These are phyloP conservation scores for Clarireedia monteithiana DNA, from an alignment of 2,329 filamentous ascomycete species.

Conservation along the genomic window DNA sequence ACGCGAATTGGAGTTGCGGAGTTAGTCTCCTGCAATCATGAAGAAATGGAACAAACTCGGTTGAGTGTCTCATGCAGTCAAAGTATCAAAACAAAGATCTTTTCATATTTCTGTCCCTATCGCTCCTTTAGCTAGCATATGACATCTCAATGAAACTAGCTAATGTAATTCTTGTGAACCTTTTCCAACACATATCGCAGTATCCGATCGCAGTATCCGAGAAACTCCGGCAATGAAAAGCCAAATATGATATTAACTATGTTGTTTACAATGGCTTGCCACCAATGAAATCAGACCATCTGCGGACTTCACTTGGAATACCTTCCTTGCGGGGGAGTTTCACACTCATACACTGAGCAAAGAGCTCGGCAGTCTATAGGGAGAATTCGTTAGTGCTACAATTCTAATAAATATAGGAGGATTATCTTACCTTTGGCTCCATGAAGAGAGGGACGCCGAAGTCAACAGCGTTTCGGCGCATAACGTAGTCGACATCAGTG, in stretches of 20 bases:
- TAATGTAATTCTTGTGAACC: background rate
- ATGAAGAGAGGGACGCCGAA: constrained; percentile 97
- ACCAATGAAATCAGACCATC: constrained; percentile 93
- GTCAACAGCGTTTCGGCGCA: constrained; percentile 96
- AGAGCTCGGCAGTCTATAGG: constrained; percentile 80
- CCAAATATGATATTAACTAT: background rate
- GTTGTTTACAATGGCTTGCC: constrained; percentile 62
- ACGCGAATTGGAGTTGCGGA: too few relatives aligned
- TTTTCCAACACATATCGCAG: background rate
- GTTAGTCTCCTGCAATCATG: too few relatives aligned
- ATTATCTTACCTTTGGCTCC: constrained; percentile 74
- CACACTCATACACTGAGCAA: constrained; percentile 93
- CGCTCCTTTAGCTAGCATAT: too few relatives aligned
- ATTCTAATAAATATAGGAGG: background rate
- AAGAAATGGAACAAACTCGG: too few relatives aligned
- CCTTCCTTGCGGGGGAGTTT: constrained; percentile 86
- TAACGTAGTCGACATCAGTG: constrained; percentile 92
- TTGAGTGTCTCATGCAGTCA: too few relatives aligned
- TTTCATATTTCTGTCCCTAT: too few relatives aligned
- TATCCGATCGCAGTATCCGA: background rate
- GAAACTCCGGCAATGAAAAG: background rate
- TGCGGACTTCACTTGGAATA: constrained; percentile 82
- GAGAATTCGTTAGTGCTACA: constrained; percentile 14
- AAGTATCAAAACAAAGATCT: too few relatives aligned
- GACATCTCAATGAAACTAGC: too few relatives aligned